Percentiles rank a stretch among this genome's conserved stretches.
phyloP scores from a whole-genome alignment of 805 yeast species.

The Sugiyamaella qingdaonensis region DNA sequence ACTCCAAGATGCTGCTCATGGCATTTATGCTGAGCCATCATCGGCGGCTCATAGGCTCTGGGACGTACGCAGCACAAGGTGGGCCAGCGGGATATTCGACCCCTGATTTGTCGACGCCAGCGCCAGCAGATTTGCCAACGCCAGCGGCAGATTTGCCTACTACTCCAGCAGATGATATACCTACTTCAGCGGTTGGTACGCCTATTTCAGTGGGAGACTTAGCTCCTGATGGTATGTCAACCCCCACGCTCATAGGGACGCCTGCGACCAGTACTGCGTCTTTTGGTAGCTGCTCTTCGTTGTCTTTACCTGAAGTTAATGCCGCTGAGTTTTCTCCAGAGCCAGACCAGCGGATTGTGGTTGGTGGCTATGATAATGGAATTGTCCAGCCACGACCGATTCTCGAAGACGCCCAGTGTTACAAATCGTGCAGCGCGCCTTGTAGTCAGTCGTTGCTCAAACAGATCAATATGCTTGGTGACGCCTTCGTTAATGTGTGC shows the following conservation, averaged over 20 bases:
- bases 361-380: too few relatives aligned
- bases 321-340: too few relatives aligned
- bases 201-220: too few relatives aligned
- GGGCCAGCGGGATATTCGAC: background rate
- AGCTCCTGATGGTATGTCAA: too few relatives aligned
- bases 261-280: too few relatives aligned
- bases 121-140: background rate
- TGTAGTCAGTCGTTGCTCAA: conserved; percentile 6
- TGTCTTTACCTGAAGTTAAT: too few relatives aligned
- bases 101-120: background rate
- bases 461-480: conserved; percentile 15
- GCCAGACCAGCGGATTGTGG: too few relatives aligned
- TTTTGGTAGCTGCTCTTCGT: too few relatives aligned
- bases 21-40: conserved; percentile 22
- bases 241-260: too few relatives aligned
- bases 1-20: conserved; percentile 21
- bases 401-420: conserved; percentile 2
- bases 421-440: conserved; percentile 5
- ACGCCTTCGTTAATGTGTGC: conserved; percentile 16
- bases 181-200: too few relatives aligned
- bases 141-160: background rate
- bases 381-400: background rate
- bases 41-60: conserved; percentile 8
- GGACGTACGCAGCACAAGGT: background rate
- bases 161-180: background rate